A percentile compares a stretch with the other conserved stretches of the same genome.
These are phyloP conservation scores for Cordyceps javanica DNA, from an alignment of 2,329 filamentous ascomycete genomes.

Conservation along the genomic window DNA sequence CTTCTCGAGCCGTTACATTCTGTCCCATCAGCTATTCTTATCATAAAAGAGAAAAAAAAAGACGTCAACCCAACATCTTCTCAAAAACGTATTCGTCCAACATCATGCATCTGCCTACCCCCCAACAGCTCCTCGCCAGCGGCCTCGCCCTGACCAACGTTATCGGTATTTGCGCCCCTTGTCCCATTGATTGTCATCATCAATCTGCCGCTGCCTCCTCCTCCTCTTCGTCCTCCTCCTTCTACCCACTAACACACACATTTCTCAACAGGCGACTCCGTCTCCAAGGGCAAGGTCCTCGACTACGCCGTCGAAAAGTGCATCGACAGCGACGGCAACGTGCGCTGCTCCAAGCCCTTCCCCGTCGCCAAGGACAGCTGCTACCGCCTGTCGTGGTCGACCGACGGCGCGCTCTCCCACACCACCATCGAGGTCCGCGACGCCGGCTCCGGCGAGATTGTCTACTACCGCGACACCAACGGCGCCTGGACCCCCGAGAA, in stretches of 20 bases:
- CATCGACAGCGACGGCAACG: constrained; percentile 31
- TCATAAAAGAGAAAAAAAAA: not conserved
- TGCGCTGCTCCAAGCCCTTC: constrained; percentile 35
- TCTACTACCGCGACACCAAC: constrained; percentile 39
- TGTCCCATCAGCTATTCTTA: not conserved
- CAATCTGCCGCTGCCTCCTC: not conserved
- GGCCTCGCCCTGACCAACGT: constrained; percentile 4
- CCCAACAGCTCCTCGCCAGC: constrained; percentile 4
- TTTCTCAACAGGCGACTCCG: constrained; percentile 16
- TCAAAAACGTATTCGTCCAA: not conserved
- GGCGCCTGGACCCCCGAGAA: constrained; percentile 40
- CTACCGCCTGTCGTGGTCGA: constrained; percentile 36
- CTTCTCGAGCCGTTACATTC: not conserved
- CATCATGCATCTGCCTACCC: constrained; percentile 17
- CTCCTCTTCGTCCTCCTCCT: not conserved
- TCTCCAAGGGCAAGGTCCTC: constrained; percentile 30
- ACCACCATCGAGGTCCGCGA: constrained; percentile 32
- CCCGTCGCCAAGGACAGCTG: constrained; percentile 30
- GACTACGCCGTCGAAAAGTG: constrained; percentile 38
- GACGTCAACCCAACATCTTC: too few species aligned
- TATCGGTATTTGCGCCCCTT: not conserved
- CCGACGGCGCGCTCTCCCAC: constrained; percentile 31
- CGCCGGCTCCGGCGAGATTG: constrained; percentile 32
- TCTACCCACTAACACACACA: not conserved
- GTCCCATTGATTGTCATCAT: not conserved